Evolutionary conservation across 805 yeast genomes (phyloP), one percentile per base, ranked within the genome.

Genomic region (Teunomyces stri): DNA sequence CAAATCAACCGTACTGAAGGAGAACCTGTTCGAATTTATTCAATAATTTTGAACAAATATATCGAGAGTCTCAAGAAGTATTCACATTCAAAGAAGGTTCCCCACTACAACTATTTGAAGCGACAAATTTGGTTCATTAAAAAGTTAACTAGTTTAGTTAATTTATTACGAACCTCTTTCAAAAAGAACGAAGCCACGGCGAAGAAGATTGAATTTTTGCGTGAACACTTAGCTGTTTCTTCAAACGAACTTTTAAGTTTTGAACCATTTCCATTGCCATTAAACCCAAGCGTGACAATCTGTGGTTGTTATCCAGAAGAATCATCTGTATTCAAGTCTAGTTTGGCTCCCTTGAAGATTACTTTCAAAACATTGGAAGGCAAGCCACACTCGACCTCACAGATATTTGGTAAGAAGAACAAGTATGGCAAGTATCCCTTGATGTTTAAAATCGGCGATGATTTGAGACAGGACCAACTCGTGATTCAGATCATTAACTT

Each of bases 361-460:
- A 79, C 89, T 0, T 84, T 94, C 62, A 82, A 78, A 55, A 84
- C 94, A 1, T 62, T 68, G 10, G 45, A 59, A 2, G 66, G 67
- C 7, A 51, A 50, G 13, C 46, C 49, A 31, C 51, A 50, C 22
- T 46, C 59, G 2, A 50, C 65, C 5, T 60, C 72, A 4, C 70
- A 66, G 42, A 59, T 69, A 1, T 70, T 70, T 51, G 72, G 72
- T 1, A 62, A 62, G 36, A 62, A 59, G 45, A 53, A 54, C 31
- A 63, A 63, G 43, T 60, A 70, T 45, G 75, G 75, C 3, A 71
- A 68, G 45, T 94, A 89, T 63, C 82, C 95, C 5, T 69, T 94
- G 31, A 92, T 94, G 86, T 92, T 89, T 69, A 94, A 94, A 65
- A 87, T 87, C 43, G 99, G 99, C 11, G 99, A 87, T 53, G 99